Evolutionary conservation across 371 early-diverging fungal species (phyloP), one percentile per base, ranked within the genome.

Genomic region (Enterospora canceri): DNA sequence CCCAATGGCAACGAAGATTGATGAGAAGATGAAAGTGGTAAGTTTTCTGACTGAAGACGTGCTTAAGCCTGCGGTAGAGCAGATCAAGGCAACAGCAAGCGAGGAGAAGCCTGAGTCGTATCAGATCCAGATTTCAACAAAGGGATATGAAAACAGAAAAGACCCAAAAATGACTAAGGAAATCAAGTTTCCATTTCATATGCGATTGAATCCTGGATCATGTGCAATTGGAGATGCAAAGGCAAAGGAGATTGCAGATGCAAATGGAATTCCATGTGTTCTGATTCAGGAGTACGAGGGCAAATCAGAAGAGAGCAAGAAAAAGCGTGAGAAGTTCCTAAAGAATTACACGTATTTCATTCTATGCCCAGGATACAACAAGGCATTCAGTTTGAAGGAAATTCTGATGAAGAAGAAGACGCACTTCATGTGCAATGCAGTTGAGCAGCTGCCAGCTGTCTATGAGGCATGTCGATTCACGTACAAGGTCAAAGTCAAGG

Each of bases 271-370:
- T 83, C 91, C 91, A 71, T 90, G 82, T 86, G 87, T 87, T 84
- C 88, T 91, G 58, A 91, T 91, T 77, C 92, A 94, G 51, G 92
- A 93, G 85, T 85, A 91, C 81, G 71, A 76, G 53, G 92, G 93
- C 87, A 92, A 93, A 87, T 86, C 92, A 76, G 88, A 92, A 89
- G 91, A 92, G 88, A 91, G 91, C 89, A 92, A 94, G 89, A 91
- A 91, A 87, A 84, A 87, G 68, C 89, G 92, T 86, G 94, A 94
- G 89, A 92, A 91, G 86, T 86, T 96, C 68, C 91, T 85, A 66
- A 84, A 85, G 83, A 83, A 80, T 76, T 85, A 85, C 82, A 91
- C 94, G 84, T 92, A 93, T 76, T 94, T 96, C 87, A 83, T 96
- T 58, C 91, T 93, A 33, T 91, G 92, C 70, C 90, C 92, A 79